phyloP scores from a whole-genome alignment of 2,329 filamentous ascomycete genomes.

The Paecilomyces sp. region DNA sequence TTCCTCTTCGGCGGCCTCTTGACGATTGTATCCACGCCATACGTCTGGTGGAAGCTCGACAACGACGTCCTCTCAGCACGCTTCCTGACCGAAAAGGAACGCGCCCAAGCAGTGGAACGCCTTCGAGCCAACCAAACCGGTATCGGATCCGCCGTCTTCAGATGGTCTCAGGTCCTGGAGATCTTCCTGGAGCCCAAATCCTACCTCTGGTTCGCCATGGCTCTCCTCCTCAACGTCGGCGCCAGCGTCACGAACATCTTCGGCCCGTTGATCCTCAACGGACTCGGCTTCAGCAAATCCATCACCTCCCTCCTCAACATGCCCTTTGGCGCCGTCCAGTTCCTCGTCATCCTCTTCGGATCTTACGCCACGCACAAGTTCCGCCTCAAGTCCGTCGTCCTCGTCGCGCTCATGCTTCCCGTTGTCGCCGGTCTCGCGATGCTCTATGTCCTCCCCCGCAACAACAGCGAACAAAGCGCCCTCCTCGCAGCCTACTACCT shows the following conservation, averaged over 20 bases:
- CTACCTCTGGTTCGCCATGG: constrained; percentile 55
- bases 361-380: constrained; percentile 54
- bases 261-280: constrained; percentile 55
- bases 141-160: constrained; percentile 40
- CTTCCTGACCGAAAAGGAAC: constrained; percentile 42
- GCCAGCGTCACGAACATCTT: constrained; percentile 59
- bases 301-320: constrained; percentile 57
- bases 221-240: constrained; percentile 57
- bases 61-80: constrained; percentile 47
- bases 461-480: constrained; percentile 31
- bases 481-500: constrained; percentile 59
- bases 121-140: constrained; percentile 46
- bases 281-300: constrained; percentile 54
- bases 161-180: constrained; percentile 38
- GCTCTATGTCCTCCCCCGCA: constrained; percentile 47
- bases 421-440: constrained; percentile 53
- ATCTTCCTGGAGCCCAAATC: constrained; percentile 39
- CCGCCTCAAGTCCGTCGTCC: constrained; percentile 50
- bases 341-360: constrained; percentile 51
- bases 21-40: constrained; percentile 51
- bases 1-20: constrained; percentile 57
- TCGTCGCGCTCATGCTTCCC: constrained; percentile 49
- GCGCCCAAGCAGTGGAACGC: constrained; percentile 41
- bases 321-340: constrained; percentile 58
- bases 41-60: constrained; percentile 55